Evolutionary conservation across 495 filamentous ascomycete species (phyloP), one percentile per base, ranked within the genome.

Genomic region (Elaphomyces granulatus): DNA sequence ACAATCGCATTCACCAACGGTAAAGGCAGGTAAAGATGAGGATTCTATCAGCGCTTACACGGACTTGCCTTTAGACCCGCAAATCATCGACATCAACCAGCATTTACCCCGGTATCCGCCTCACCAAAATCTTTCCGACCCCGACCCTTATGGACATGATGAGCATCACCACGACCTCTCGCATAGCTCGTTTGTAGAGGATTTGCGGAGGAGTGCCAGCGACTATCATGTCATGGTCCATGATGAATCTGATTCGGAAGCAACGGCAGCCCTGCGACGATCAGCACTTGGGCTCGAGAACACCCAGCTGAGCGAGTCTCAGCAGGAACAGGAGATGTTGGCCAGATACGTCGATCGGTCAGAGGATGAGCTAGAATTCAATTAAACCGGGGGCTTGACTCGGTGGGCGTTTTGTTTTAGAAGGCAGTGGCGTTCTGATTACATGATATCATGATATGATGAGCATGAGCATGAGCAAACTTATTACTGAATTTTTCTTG

Each of bases 211-310:
- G 32, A 47, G 55, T 0, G 52, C 55, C 8, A 55, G 58, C 38
- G 62, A 64, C 16, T 66, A 65, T 40, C 60, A 64, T 35, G 60
- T 64, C 53, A 62, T 68, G 61, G 59, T 68, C 15, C 58, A 62
- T 18, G 64, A 68, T 40, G 51, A 56, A 1, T 57, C 59, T 2
- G 63, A 66, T 30, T 42, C 56, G 7, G 54, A 58, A 10, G 34
- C 53, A 8, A 44, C 36, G 10, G 34, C 47, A 4, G 34, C 50
- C 0, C 55, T 68, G 28, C 60, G 59, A 37, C 55, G 60, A 40
- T 59, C 62, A 37, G 51, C 62, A 19, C 49, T 67, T 37, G 56
- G 56, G 20, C 40, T 68, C 37, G 62, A 65, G 37, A 62, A 66
- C 41, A 48, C 61, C 10, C 52, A 60, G 12, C 40, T 57, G n/a